A percentile compares a stretch with the other conserved stretches of the same genome.
Evolutionary conservation across 2,329 filamentous ascomycete genomes (phyloP).

Genomic region (Periconia sp.): DNA sequence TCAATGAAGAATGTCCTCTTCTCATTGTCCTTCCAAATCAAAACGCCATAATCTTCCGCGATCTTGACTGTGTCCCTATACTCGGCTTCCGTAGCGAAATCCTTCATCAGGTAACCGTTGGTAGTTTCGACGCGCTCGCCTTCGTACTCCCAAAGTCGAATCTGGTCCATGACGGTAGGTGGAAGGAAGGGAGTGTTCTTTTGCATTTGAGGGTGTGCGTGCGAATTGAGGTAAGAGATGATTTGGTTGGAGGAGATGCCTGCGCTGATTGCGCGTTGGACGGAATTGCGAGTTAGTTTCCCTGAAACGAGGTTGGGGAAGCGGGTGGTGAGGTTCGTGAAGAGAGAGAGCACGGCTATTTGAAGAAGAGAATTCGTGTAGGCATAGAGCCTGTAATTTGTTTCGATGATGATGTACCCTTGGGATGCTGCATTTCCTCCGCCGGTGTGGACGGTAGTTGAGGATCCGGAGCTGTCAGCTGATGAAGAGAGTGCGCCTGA

Average conservation of each 20-base stretch:
- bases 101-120: conserved; percentile 84
- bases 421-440: conserved; percentile 50
- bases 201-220: conserved; percentile 94
- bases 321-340: conserved; percentile 84
- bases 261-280: conserved; percentile 82
- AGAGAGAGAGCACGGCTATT: conserved; percentile 91
- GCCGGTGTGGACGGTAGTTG: conserved; percentile 58
- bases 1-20: conserved; percentile 90
- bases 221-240: conserved; percentile 87
- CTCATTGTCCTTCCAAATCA: conserved; percentile 83
- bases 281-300: conserved; percentile 85
- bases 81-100: conserved; percentile 76
- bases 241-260: conserved; percentile 97
- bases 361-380: conserved; percentile 94
- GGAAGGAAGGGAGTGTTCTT: conserved; percentile 80
- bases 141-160: conserved; percentile 96
- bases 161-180: conserved; percentile 96
- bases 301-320: conserved; percentile 95
- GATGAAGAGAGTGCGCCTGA: conserved; percentile 72
- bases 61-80: conserved; percentile 74
- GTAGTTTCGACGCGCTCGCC: conserved; percentile 90
- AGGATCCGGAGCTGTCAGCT: conserved; percentile 6
- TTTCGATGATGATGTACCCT: conserved; percentile 95
- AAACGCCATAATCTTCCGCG: conserved; percentile 87
- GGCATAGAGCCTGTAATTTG: conserved; percentile 96